These are phyloP conservation scores for Angophora floribunda DNA, from an alignment of 345 rosid genomes.

Conservation along the genomic window DNA sequence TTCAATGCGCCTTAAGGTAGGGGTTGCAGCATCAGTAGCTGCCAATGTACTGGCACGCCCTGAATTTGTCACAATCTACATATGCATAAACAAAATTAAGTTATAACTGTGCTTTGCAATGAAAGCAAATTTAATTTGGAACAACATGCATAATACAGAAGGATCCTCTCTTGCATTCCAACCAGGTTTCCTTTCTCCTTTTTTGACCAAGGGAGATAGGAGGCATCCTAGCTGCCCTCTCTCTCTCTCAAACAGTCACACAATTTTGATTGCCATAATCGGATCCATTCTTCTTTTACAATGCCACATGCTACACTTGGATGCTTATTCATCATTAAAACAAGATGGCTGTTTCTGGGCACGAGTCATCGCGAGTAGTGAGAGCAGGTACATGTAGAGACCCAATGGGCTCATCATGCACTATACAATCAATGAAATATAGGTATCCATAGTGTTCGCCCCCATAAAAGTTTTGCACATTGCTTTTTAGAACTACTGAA, in stretches of 20 bases:
- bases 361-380: background rate
- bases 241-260: background rate
- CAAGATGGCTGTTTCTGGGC: background rate
- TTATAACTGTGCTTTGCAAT: background rate
- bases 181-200: background rate
- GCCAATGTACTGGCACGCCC: conserved; percentile 91
- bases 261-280: background rate
- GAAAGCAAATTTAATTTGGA: background rate
- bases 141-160: background rate
- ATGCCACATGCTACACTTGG: background rate
- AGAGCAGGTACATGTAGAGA: background rate
- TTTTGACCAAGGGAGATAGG: background rate
- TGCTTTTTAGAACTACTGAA: background rate
- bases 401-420: background rate
- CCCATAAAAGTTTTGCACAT: background rate
- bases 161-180: background rate
- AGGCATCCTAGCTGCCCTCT: background rate
- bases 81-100: background rate
- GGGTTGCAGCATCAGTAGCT: conserved; percentile 99
- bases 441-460: background rate
- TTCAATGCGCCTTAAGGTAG: conserved; percentile 93
- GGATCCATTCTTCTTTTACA: background rate
- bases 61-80: conserved; percentile 90
- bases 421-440: background rate
- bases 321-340: background rate